A percentile compares a stretch with the other conserved stretches of the same genome.
Conservation (phyloP, 2,329 filamentous ascomycete genomes). For the Furcasterigmium furcatum region DNA sequence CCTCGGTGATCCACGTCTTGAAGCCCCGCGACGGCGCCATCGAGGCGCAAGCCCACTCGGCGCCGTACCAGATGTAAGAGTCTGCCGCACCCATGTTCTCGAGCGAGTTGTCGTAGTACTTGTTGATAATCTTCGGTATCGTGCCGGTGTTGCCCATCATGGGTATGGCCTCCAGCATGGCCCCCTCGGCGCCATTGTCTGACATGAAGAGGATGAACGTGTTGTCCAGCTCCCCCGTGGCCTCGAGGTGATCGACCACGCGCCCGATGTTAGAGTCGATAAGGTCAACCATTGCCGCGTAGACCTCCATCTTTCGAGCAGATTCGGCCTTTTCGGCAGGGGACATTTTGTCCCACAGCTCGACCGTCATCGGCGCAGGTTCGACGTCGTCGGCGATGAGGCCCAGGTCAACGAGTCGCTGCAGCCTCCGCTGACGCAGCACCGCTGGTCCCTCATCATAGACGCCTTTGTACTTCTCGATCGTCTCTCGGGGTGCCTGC, state of each 20-base stretch:
- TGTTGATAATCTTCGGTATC: conserved; percentile 38
- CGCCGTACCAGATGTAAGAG: conserved; percentile 48
- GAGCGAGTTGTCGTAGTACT: conserved; percentile 47
- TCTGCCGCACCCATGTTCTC: conserved; percentile 49
- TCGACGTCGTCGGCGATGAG: conserved; percentile 27
- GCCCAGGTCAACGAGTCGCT: conserved; percentile 36
- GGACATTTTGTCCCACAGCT: conserved; percentile 7
- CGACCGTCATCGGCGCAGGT: conserved; percentile 9
- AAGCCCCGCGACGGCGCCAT: conserved; percentile 26
- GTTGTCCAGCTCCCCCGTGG: conserved; percentile 47
- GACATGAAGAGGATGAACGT: conserved; percentile 53
- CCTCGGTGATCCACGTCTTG: conserved; percentile 33
- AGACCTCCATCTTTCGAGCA: conserved; percentile 38
- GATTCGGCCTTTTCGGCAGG: conserved; percentile 15
- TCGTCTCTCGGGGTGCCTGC: conserved; percentile 41
- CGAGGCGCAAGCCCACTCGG: conserved; percentile 42
- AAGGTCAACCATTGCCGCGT: conserved; percentile 54
- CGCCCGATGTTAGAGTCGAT: conserved; percentile 52
- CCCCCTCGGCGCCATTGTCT: conserved; percentile 38
- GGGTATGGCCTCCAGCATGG: conserved; percentile 8
- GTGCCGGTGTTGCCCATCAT: conserved; percentile 7
- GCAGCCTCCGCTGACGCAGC: conserved; percentile 32
- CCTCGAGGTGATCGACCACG: conserved; percentile 45
- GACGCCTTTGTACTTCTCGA: conserved; percentile 42
- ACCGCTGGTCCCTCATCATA: conserved; percentile 33